A percentile compares a stretch with the other conserved stretches of the same genome.
phyloP scores from a whole-genome alignment of 2,329 filamentous ascomycete genomes.

The Talaromyces sp. region DNA sequence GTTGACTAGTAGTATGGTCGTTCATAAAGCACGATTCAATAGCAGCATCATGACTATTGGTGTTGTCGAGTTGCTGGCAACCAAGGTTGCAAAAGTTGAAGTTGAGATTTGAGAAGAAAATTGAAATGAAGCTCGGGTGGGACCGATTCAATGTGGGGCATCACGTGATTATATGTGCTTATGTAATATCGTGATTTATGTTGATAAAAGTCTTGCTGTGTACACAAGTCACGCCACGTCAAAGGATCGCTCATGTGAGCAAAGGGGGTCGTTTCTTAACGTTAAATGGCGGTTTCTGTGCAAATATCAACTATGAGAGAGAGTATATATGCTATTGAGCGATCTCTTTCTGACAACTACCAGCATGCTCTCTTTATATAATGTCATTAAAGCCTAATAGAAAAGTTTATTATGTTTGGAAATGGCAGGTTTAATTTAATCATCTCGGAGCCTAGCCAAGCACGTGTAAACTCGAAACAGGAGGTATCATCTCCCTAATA shows the following conservation, averaged over 20 bases:
- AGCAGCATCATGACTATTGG: background rate
- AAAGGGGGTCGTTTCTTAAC: no score
- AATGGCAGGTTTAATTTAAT: background rate
- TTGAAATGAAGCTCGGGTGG: background rate
- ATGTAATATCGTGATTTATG: background rate
- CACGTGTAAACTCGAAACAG: background rate
- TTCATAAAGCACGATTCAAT: background rate
- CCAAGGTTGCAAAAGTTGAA: background rate
- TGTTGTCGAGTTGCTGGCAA: background rate
- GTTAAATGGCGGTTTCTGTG: no score
- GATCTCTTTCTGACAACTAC: no score
- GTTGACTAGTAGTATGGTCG: background rate
- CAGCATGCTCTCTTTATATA: no score
- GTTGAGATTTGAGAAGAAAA: background rate
- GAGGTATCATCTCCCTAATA: background rate
- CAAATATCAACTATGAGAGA: no score
- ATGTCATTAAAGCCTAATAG: no score
- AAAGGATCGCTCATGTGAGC: no score
- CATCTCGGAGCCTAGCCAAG: background rate
- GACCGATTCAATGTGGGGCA: background rate
- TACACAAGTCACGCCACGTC: background rate
- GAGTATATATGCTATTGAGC: no score
- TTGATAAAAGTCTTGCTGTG: background rate
- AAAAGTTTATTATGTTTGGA: no score
- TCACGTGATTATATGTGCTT: background rate